Base-by-base conservation (phyloP, 106 monocot genomes). In the Phalaenopsis equestris region DNA sequence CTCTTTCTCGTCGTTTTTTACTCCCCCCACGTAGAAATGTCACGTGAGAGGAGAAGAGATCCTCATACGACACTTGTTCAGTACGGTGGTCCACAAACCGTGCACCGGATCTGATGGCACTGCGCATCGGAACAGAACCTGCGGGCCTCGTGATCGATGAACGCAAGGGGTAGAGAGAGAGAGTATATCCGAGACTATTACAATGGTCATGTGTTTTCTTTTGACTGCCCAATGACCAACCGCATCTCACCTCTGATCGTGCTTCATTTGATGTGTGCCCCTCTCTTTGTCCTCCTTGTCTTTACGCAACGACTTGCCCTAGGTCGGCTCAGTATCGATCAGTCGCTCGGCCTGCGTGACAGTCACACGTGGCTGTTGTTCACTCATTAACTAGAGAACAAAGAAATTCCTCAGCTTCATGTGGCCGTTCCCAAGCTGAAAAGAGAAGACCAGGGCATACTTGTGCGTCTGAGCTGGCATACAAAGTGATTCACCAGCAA, bases 181-280 rank as follows among this genome's bases (percentile, higher is more conserved):
- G 74, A 81, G 58, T 41, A 10, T 46, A 75, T 81, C 18, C 77
- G 61, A 82, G 82, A 82, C 76, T 72, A 72, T 83, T 83, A 72
- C 77, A 30, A 5, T 16, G 23, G 41, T 83, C 83, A 83, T 78
- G 78, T 83, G 83, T 68, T 5, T 41, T 36, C 83, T 83, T 83
- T 83, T 83, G 83, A 83, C 78, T 77, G 47, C 37, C 64, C 48
- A 45, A 77, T 76, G 82, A 82, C 82, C 77, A 77, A 76, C 37
- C 41, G 72, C 78, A 78, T 78, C 78, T 56, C 61, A 21, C 38
- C 67, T 80, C 84, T 84, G 80, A 73, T 52, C 75, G 3, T 2
- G 47, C 80, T n/a, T 84, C 55, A 77, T 84, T 80, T 77, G 49
- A 64, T 80, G 80, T 64, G 84, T 80, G 79, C 21, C 23, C 12